Evolutionary conservation across 192 early-diverging fungal genomes (phyloP).

Genomic region (Backusella parvicylindrica): DNA sequence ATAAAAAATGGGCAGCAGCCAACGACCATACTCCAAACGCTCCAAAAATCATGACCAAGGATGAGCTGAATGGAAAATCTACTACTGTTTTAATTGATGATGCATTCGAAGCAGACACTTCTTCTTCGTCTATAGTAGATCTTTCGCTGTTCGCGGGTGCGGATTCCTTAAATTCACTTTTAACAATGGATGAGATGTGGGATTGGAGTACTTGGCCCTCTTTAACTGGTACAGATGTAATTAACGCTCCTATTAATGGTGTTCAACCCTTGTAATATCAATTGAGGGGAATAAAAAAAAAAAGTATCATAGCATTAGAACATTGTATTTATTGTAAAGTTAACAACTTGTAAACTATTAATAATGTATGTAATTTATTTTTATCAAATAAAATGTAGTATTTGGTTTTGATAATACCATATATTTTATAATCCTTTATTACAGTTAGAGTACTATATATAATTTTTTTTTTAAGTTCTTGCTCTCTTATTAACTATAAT

Average conservation of each 20-base stretch:
- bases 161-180: background rate
- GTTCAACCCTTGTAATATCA: background rate
- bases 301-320: background rate
- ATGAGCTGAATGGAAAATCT: background rate
- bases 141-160: background rate
- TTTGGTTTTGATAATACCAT: too few relatives aligned
- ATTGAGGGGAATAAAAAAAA: too few relatives aligned
- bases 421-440: too few relatives aligned
- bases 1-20: constrained; percentile 8
- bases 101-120: background rate
- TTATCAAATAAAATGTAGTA: too few relatives aligned
- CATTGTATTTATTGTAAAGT: background rate
- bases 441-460: too few relatives aligned
- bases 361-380: too few relatives aligned
- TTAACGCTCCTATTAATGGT: background rate
- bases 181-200: background rate
- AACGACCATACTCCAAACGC: background rate
- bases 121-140: background rate
- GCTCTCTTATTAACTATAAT: too few relatives aligned
- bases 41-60: background rate
- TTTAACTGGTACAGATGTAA: background rate
- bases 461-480: too few relatives aligned
- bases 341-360: too few relatives aligned
- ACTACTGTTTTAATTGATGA: background rate
- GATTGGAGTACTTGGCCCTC: background rate